Percentiles rank a stretch among this genome's conserved stretches.
phyloP scores from a whole-genome alignment of 257 asterid species.

The Nicotiana paniculata region DNA sequence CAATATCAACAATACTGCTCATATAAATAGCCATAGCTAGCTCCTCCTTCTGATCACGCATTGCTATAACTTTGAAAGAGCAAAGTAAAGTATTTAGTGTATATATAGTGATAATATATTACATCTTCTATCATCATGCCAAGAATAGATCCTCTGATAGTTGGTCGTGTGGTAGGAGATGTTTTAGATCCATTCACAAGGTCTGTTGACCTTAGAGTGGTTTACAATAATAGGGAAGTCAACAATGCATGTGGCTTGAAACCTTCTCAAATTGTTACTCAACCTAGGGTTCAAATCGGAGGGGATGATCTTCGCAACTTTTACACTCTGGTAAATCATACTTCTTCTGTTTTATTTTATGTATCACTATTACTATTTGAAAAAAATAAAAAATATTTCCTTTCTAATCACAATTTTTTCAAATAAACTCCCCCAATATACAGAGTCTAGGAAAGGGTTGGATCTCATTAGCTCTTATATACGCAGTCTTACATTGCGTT shows the following conservation, averaged over 20 bases:
- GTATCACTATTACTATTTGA: neutral
- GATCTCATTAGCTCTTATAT: too few relatives aligned
- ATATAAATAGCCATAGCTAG: too few relatives aligned
- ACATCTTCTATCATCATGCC: slow-evolving; percentile 23
- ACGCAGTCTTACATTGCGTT: too few relatives aligned
- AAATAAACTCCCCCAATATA: too few relatives aligned
- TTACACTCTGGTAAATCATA: slow-evolving; percentile 45
- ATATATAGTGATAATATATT: neutral
- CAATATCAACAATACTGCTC: too few relatives aligned
- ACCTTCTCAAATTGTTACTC: slow-evolving; percentile 58
- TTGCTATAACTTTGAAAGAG: too few relatives aligned
- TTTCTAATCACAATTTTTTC: too few relatives aligned
- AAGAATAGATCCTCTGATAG: slow-evolving; percentile 51
- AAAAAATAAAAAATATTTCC: too few relatives aligned
- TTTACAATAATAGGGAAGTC: slow-evolving; percentile 32
- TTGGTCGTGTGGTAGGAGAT: slow-evolving; percentile 66
- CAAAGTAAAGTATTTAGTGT: neutral
- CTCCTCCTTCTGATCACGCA: too few relatives aligned
- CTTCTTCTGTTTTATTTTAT: neutral
- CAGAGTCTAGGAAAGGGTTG: too few relatives aligned
- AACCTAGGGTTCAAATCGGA: slow-evolving; percentile 71
- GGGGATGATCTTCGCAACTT: slow-evolving; percentile 69
- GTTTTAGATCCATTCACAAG: slow-evolving; percentile 61
- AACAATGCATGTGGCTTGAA: slow-evolving; percentile 49
- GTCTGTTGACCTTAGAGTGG: slow-evolving; percentile 38